Evolutionary conservation across 305 asterid species (phyloP), one percentile per base, ranked within the genome.

Genomic region (Fraxinus baroniana): DNA sequence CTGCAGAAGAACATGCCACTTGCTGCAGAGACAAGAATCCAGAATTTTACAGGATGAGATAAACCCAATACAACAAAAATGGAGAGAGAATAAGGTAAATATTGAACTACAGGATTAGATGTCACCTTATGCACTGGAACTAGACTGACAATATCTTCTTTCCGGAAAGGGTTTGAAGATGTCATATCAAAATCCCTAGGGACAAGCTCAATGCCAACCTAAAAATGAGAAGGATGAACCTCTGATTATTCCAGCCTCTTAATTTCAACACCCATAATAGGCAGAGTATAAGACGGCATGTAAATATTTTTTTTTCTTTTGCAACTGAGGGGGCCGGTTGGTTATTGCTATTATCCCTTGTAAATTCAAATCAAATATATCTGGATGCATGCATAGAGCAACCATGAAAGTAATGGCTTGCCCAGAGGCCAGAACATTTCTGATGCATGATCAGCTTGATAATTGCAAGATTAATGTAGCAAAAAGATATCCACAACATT

Each of bases 1-100:
- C 99, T 70, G 99, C 99, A 72, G 99, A 96, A 82, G 99, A 96
- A 89, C 98, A 96, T 81, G 99, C 99, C 64, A 98, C 99, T 96
- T 96, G 99, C 99, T 96, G 91, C 85, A 87, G 71, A 80, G 81
- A 86, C 84, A 83, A 75, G 83, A 35, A 79, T 77, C 46, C 79
- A 81, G 36, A 74, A 77, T 73, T 36, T 83, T 77, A 68, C 80
- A 17, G 78, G 44, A 26, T 28, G 82, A 5, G 74, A 66, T 60
- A 33, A 77, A 66, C 17, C 32, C 49, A 32, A 60, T 55, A 57
- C 49, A 33, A 81, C 44, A 46, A 79, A 64, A 87, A 81, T 17
- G 41, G 75, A 57, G 9, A 86, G 33, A 74, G 71, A 32, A 78
- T 17, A 83, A 28, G 17, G 32, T 7, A 62, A 20, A 62, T 62